phyloP scores from a whole-genome alignment of 2,329 filamentous ascomycete genomes.

The Diaporthe humulicola region DNA sequence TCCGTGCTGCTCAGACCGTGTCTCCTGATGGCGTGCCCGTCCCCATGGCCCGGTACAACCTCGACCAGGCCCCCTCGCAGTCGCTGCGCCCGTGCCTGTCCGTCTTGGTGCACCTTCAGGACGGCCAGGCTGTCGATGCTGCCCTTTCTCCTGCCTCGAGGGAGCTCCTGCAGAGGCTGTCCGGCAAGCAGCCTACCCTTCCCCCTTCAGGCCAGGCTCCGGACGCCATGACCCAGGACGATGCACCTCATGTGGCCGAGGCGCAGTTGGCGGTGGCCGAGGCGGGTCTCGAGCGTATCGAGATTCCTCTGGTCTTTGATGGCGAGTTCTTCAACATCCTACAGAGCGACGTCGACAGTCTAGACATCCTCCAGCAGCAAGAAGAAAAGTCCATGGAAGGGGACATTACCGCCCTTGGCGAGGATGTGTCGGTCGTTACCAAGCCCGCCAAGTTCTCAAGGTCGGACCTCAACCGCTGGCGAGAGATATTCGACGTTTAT shows the following conservation, averaged over 20 bases:
- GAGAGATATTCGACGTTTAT: slow-evolving; percentile 86
- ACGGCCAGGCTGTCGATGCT: slow-evolving; percentile 78
- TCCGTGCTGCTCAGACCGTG: slow-evolving; percentile 67
- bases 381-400: slow-evolving; percentile 74
- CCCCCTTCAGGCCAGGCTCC: not conserved
- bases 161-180: slow-evolving; percentile 72
- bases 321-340: slow-evolving; percentile 84
- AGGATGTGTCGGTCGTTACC: slow-evolving; percentile 73
- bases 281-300: slow-evolving; percentile 59
- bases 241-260: not conserved
- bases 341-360: slow-evolving; percentile 76
- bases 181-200: slow-evolving; percentile 54
- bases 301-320: slow-evolving; percentile 83
- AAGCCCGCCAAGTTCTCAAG: slow-evolving; percentile 73
- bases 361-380: slow-evolving; percentile 76
- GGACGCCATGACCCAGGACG: not conserved
- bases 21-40: slow-evolving; percentile 54
- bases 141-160: slow-evolving; percentile 75
- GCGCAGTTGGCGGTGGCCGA: slow-evolving; percentile 2
- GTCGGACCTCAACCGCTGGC: slow-evolving; percentile 81
- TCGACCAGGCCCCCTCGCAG: slow-evolving; percentile 58
- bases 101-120: slow-evolving; percentile 75
- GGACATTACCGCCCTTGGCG: slow-evolving; percentile 75
- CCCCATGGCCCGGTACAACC: slow-evolving; percentile 61
- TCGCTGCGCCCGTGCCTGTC: slow-evolving; percentile 76